Percentiles rank a stretch among this genome's conserved stretches.
phyloP scores from a whole-genome alignment of 768 basidiomycete genomes.

The Serpula lacrymans region DNA sequence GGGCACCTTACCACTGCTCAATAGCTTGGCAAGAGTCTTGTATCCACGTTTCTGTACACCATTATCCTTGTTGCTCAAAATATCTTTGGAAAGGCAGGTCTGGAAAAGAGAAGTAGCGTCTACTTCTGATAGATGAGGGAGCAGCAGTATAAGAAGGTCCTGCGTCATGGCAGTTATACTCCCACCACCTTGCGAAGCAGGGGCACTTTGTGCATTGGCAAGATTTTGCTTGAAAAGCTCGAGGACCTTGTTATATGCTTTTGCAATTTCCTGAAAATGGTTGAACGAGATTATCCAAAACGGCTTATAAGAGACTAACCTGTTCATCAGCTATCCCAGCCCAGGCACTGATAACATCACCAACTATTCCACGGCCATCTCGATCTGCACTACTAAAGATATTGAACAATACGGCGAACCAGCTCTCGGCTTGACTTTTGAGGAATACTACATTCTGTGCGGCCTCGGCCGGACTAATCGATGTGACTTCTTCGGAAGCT shows the following conservation, averaged over 20 bases:
- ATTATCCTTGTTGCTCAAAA: slow-evolving; percentile 76
- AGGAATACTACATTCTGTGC: slow-evolving; percentile 67
- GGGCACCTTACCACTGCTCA: slow-evolving; percentile 59
- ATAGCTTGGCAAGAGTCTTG: slow-evolving; percentile 74
- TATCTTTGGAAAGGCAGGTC: slow-evolving; percentile 60
- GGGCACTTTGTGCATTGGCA: slow-evolving; percentile 31
- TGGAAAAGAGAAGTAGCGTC: slow-evolving; percentile 67
- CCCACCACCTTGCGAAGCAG: slow-evolving; percentile 31
- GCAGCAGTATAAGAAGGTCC: slow-evolving; percentile 82
- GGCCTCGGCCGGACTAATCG: slow-evolving; percentile 58
- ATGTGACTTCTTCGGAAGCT: slow-evolving; percentile 20
- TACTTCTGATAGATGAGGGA: slow-evolving; percentile 64
- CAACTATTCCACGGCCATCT: slow-evolving; percentile 72
- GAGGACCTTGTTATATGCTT: slow-evolving; percentile 77
- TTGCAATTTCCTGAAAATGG: slow-evolving; percentile 59
- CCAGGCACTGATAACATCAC: slow-evolving; percentile 89
- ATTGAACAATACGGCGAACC: slow-evolving; percentile 95
- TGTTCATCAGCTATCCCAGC: slow-evolving; percentile 70
- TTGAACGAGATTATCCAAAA: slow-evolving; percentile 2
- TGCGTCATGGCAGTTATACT: slow-evolving; percentile 62
- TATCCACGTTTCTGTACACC: slow-evolving; percentile 96
- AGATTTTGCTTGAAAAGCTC: slow-evolving; percentile 68
- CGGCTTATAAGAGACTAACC: slow-evolving; percentile 36
- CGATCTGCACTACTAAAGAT: slow-evolving; percentile 86
- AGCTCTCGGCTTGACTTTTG: slow-evolving; percentile 78